These are phyloP conservation scores for Primulina huaijiensis DNA, from an alignment of 257 asterid genomes.

Conservation along the genomic window DNA sequence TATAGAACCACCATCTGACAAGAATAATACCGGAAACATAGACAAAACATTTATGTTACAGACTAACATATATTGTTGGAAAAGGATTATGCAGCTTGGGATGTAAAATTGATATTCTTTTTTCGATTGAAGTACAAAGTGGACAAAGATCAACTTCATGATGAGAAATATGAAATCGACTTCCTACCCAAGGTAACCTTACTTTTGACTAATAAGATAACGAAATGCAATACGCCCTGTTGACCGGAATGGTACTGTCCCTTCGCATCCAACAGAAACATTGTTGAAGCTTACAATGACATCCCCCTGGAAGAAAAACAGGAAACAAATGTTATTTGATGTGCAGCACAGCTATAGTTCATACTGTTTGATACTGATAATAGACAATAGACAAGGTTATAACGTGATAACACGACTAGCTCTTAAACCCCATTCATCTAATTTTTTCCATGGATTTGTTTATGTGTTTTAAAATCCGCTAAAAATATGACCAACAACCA, in stretches of 20 bases:
- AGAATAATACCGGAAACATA: not conserved
- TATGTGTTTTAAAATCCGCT: not conserved
- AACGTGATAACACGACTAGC: not conserved
- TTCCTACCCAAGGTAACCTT: constrained; percentile 23
- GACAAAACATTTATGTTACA: not conserved
- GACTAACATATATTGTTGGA: not conserved
- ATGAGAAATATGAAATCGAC: constrained; percentile 15
- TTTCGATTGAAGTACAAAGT: not conserved
- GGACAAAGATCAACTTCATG: constrained; percentile 11
- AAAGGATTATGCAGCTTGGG: not conserved
- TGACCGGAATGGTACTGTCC: constrained; percentile 92
- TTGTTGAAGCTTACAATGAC: constrained; percentile 87
- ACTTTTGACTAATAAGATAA: constrained; percentile 86
- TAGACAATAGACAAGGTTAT: not conserved
- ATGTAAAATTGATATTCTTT: constrained; percentile 4
- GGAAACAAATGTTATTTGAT: constrained; percentile 19
- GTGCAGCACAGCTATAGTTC: constrained; percentile 1
- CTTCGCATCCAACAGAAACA: constrained; percentile 88
- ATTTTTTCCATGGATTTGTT: not conserved
- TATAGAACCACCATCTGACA: not conserved
- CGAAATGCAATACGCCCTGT: constrained; percentile 95
- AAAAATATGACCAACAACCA: not conserved
- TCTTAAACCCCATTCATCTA: not conserved
- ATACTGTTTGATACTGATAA: constrained; percentile 16
- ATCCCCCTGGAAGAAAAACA: constrained; percentile 64